phyloP scores from a whole-genome alignment of 768 basidiomycete genomes.

The Panus rudis region DNA sequence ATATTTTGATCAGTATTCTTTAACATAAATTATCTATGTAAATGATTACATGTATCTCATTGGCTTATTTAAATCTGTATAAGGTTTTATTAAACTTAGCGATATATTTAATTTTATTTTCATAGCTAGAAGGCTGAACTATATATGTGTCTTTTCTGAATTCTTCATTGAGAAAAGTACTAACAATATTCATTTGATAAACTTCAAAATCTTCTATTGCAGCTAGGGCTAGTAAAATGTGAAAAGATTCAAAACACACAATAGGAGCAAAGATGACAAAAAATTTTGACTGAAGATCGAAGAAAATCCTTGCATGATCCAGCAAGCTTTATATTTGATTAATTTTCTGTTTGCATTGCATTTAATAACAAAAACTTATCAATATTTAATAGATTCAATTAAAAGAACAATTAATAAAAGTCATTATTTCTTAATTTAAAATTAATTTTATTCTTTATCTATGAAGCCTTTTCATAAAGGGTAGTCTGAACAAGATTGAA shows the following conservation, averaged over 20 bases:
- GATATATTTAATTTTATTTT: constrained; percentile 2
- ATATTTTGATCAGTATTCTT: no score
- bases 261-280: constrained; percentile 27
- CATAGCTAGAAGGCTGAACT: constrained; percentile 4
- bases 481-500: constrained; percentile 2
- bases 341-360: constrained; percentile 28
- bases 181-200: not conserved
- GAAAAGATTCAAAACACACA: constrained; percentile 15
- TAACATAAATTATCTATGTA: no score
- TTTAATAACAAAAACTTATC: constrained; percentile 35
- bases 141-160: constrained; percentile 5
- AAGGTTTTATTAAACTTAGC: not conserved
- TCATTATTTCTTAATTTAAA: constrained; percentile 10
- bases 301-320: constrained; percentile 29
- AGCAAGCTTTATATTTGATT: constrained; percentile 28
- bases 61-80: not conserved
- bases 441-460: constrained; percentile 10
- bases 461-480: constrained; percentile 11
- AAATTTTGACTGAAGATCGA: constrained; percentile 30
- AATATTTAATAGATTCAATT: constrained; percentile 23
- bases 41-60: no score
- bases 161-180: constrained; percentile 1
- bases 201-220: constrained; percentile 1
- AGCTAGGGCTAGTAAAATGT: constrained; percentile 1
- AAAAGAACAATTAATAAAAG: constrained; percentile 19